Base-by-base conservation (phyloP, 1,284 basidiomycete species). In the Rhodofomes roseus region DNA sequence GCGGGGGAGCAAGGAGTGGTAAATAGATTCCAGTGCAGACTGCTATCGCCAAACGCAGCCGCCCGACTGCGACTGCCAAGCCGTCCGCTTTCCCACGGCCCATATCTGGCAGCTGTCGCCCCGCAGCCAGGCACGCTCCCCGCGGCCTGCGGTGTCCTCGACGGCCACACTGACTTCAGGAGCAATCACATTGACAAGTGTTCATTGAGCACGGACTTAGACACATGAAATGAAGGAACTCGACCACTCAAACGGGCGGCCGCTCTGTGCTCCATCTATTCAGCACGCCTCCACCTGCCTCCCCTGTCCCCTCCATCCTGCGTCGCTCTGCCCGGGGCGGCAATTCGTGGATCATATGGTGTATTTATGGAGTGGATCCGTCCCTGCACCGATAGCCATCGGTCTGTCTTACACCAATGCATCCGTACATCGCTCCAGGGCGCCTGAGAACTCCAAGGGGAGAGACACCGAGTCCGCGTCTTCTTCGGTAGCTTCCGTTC, bases 1-100 rank as follows among this genome's bases (percentile, higher is more conserved):
- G 60, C 54, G 63, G 58, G 41, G 55, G 59, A 54, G 66, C 62
- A 62, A 61, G 60, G 67, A 59, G 58, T 65, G 62, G 43, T 43
- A 51, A 52, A 56, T 46, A 55, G 48, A 46, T 54, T 60, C 51
- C 54, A 61, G 54, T 62, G 65, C 67, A 67, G 57, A 62, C 57
- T 53, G 58, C 57, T 54, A 52, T 46, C 54, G 41, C 20, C 46
- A 48, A 48, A 48, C 46, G 9, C 25, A 18, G 25, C 48, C 31
- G 27, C 48, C 27, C 27, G n/a, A 51, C 48, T 25, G 14, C 16
- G 29, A 14, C 34, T 23, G 29, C 50, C 50, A 51, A 51, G 50
- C 50, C 29, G 50, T 31, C 31, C 50, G 31, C 31, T 14, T 25
- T 43, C 56, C 20, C 56, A 52, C 46, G 44, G 20, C 25, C 31